Evolutionary conservation across 306 rosid species (phyloP), one percentile per base, ranked within the genome.

Genomic region (Prunus campanulata): DNA sequence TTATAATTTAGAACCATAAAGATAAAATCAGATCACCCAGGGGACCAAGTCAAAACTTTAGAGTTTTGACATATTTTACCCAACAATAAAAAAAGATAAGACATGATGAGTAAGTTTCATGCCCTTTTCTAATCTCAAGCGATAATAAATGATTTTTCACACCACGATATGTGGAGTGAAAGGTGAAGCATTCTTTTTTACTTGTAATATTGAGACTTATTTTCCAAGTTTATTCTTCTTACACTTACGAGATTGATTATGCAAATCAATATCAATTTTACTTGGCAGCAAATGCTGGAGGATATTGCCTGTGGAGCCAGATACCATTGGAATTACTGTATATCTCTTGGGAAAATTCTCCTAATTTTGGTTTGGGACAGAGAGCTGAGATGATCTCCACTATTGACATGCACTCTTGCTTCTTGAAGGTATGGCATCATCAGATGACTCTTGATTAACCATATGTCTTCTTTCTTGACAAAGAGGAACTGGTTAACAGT

Each of bases 281-380:
- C 65, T 77, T 71, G 77, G 84, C 90, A 85, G 91, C 95, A 64
- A 82, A 77, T 52, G 84, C 30, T 57, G 91, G 87, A 82, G 85
- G 87, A 57, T 70, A 70, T 74, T 92, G 97, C 83, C 75, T 89
- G 44, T 85, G 78, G 85, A 93, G 88, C 65, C 88, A 87, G 85
- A 81, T 93, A 79, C 85, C 92, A 50, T 71, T 96, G 52, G 89
- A 91, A 74, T 70, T 82, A 68, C 86, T 88, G 66, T 88, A 89
- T 76, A 70, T 65, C 64, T 73, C 86, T 9, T 92, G 93, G 93
- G 82, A 82, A 68, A 82, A 64, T 66, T 83, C 88, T 82, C 84
- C 88, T 44, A 82, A 83, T 72, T 89, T 91, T 75, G 74, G 79
- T 78, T 74, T 83, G 86, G 93, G 89, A 63, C 88, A 81, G 86